These are phyloP conservation scores for Taiwanofungus camphoratus DNA, from an alignment of 1,284 basidiomycete species.

Conservation along the genomic window DNA sequence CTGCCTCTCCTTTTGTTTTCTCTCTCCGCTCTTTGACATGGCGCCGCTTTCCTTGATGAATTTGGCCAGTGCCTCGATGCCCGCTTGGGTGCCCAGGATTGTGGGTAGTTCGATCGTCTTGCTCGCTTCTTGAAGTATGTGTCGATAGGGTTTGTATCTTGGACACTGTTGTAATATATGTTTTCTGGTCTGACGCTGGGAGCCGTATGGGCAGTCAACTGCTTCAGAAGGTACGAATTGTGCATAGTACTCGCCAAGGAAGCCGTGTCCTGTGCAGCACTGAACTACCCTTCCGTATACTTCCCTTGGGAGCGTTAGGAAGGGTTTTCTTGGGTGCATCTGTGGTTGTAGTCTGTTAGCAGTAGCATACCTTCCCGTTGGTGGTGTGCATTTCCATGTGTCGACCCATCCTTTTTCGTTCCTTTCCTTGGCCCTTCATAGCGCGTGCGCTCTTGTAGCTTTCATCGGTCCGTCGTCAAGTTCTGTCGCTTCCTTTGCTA, in stretches of 20 bases:
- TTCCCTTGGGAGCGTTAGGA: constrained; percentile 14
- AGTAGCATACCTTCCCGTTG: constrained; percentile 18
- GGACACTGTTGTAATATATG: constrained; percentile 21
- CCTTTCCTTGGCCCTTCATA: constrained; percentile 14
- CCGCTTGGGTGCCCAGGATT: neutral
- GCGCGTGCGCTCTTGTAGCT: constrained; percentile 4
- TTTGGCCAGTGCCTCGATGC: constrained; percentile 1
- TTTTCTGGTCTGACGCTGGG: constrained; percentile 20
- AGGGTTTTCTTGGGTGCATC: constrained; percentile 16
- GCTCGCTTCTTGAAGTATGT: neutral
- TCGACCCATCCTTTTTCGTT: neutral
- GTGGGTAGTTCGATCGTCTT: constrained; percentile 1
- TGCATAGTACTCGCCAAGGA: constrained; percentile 25
- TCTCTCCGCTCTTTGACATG: constrained; percentile 4
- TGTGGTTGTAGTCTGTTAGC: constrained; percentile 23
- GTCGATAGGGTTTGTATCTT: neutral
- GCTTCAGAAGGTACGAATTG: constrained; percentile 20
- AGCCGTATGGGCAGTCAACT: constrained; percentile 24
- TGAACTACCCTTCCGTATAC: constrained; percentile 22
- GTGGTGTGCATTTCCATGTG: neutral
- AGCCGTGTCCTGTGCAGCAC: constrained; percentile 24
- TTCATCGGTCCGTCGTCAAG: neutral
- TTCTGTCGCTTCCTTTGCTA: constrained; percentile 24
- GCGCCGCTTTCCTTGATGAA: constrained; percentile 1
- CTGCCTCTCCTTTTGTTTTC: neutral